Evolutionary conservation across 1,139 yeast species (phyloP), one percentile per base, ranked within the genome.

Genomic region (Diutina neorugosa): DNA sequence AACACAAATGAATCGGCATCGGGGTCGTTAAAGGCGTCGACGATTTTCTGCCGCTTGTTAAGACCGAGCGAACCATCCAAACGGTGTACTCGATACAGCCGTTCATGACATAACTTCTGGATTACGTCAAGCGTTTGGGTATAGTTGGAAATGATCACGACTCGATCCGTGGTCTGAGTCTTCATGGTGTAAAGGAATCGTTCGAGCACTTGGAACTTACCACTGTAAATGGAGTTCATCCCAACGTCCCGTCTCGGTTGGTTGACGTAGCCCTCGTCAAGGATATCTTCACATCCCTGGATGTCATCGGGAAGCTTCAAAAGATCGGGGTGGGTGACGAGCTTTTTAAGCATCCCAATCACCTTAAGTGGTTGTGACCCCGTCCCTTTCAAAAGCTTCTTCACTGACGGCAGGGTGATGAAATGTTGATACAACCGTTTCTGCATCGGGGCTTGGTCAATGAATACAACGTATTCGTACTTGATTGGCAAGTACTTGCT

Each of bases 401-500:
- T 80, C 58, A 89, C 85, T 53, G 86, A 95, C 1, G 95, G 91
- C 2, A 96, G 85, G 6, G 87, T 80, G 52, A 90, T 78, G 60
- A 88, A 88, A 61, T 85, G 85, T 55, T 80, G 73, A 63, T 93
- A 93, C 2, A 93, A 66, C 2, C 74, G 67, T 54, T 73, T 71
- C 66, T 93, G 99, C 70, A 91, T 76, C 1, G 90, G 90, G 1
- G 94, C 78, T 55, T 93, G 71, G 34, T 84, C 85, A 55, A 95
- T 91, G 65, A 93, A 93, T 16, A 93, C 84, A 47, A 93, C 98
- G 66, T 93, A 96, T 65, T 93, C 99, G 65, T 90, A 91, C 66
- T 93, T 93, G 59, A 94, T 88, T 0, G 98, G 98, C 55, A 93
- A 73, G 63, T 93, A 93, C 67, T 93, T 93, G 48, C 97, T 86